These are phyloP conservation scores for Aspergillus pseudoglaucus DNA, from an alignment of 2,329 filamentous ascomycete genomes.

Conservation along the genomic window DNA sequence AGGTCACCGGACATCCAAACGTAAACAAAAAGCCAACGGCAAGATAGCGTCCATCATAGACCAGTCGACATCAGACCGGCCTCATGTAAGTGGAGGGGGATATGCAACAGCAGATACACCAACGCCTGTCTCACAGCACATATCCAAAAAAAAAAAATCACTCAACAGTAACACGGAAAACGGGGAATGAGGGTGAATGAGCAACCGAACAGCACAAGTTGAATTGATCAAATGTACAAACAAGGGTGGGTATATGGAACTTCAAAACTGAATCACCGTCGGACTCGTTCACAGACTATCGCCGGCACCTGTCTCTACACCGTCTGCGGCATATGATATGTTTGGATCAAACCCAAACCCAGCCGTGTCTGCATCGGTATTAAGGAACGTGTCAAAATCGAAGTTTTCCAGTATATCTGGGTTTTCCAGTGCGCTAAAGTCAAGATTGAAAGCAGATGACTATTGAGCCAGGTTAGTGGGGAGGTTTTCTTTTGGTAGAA, in stretches of 20 bases:
- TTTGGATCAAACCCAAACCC: conserved; percentile 39
- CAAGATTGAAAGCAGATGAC: conserved; percentile 32
- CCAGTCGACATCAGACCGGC: conserved; percentile 8
- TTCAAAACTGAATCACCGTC: conserved; percentile 27
- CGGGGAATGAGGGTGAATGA: conserved; percentile 12
- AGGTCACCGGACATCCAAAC: conserved; percentile 11
- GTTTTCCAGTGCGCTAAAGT: conserved; percentile 42
- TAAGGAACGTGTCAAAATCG: conserved; percentile 60
- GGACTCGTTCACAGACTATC: conserved; percentile 32
- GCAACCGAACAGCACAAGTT: conserved; percentile 17
- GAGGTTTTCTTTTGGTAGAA: background rate
- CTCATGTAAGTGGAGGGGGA: conserved; percentile 12
- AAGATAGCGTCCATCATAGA: conserved; percentile 5
- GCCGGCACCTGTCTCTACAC: conserved; percentile 38
- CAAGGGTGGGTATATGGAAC: conserved; percentile 36
- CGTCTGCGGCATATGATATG: conserved; percentile 33
- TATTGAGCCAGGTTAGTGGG: conserved; percentile 16
- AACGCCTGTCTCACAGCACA: conserved; percentile 30
- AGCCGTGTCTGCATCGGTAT: conserved; percentile 44
- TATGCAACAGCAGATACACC: conserved; percentile 28
- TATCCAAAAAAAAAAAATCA: conserved; percentile 19
- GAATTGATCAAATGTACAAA: conserved; percentile 30
- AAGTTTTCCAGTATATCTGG: conserved; percentile 49
- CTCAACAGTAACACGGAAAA: conserved; percentile 15
- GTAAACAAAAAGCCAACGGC: background rate